Conservation (phyloP, 371 early-diverging fungal species). For the Mucor lusitanicus region DNA sequence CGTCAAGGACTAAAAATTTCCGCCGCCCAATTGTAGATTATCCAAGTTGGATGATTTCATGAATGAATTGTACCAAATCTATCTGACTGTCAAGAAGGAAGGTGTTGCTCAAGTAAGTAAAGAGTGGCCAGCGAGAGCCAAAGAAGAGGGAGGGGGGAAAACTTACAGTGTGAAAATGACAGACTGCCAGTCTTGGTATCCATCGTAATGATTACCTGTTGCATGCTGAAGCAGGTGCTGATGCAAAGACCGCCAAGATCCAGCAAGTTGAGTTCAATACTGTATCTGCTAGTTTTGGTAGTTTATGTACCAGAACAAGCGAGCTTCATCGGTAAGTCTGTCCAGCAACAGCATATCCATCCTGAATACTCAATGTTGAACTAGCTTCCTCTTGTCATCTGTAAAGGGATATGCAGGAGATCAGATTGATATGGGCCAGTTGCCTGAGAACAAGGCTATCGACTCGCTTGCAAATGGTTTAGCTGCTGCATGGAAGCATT, state of each 20-base stretch:
- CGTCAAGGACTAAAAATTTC: neutral
- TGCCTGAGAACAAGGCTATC: conserved; percentile 78
- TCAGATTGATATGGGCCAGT: conserved; percentile 46
- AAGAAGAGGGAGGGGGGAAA: neutral
- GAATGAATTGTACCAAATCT: conserved; percentile 76
- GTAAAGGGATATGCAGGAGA: conserved; percentile 55
- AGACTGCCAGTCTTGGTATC: conserved; percentile 78
- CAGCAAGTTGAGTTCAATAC: conserved; percentile 98
- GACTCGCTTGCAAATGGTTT: conserved; percentile 76
- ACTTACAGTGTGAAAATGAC: conserved; percentile 4
- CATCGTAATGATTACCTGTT: conserved; percentile 94
- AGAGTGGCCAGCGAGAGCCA: neutral
- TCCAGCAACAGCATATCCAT: neutral
- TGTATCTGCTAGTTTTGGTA: conserved; percentile 89
- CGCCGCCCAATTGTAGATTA: conserved; percentile 53
- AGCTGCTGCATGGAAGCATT: conserved; percentile 80
- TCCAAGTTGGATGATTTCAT: conserved; percentile 86
- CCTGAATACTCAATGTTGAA: neutral
- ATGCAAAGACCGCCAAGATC: conserved; percentile 49
- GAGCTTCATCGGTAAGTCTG: conserved; percentile 75
- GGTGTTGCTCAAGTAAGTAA: conserved; percentile 63
- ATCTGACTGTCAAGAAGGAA: conserved; percentile 60
- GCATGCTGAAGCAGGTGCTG: conserved; percentile 58
- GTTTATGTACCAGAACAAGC: conserved; percentile 76
- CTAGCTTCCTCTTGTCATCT: conserved; percentile 61